Evolutionary conservation across 108 stramenopile genomes (phyloP).

Genomic region (Skeletonema grethae): DNA sequence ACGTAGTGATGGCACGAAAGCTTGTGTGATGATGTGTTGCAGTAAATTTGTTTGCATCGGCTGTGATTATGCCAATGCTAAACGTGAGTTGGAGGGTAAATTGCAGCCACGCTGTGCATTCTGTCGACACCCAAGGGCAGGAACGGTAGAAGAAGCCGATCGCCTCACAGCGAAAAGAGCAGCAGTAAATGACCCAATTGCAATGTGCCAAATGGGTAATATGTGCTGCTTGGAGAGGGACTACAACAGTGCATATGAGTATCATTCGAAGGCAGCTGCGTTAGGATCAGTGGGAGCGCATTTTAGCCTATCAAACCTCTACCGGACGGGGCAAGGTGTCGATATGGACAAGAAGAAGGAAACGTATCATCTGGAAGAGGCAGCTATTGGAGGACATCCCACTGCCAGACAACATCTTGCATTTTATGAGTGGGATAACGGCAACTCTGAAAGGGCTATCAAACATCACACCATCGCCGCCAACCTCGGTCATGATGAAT

Average conservation of each 20-base stretch:
- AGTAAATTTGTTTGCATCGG: neutral
- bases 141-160: neutral
- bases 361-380: neutral
- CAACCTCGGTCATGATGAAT: neutral
- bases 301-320: neutral
- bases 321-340: neutral
- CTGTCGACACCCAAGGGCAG: constrained; percentile 2
- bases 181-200: neutral
- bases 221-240: neutral
- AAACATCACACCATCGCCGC: neutral
- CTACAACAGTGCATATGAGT: neutral
- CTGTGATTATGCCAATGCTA: neutral
- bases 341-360: neutral
- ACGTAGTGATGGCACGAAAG: neutral
- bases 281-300: neutral
- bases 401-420: neutral
- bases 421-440: neutral
- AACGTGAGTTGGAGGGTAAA: neutral
- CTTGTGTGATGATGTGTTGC: neutral
- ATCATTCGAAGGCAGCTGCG: neutral
- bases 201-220: neutral
- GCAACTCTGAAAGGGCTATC: neutral
- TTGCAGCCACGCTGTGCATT: neutral
- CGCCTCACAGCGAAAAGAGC: neutral
- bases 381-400: neutral